These are phyloP conservation scores for Elsinoe necatrix DNA, from an alignment of 2,329 filamentous ascomycete species.

Conservation along the genomic window DNA sequence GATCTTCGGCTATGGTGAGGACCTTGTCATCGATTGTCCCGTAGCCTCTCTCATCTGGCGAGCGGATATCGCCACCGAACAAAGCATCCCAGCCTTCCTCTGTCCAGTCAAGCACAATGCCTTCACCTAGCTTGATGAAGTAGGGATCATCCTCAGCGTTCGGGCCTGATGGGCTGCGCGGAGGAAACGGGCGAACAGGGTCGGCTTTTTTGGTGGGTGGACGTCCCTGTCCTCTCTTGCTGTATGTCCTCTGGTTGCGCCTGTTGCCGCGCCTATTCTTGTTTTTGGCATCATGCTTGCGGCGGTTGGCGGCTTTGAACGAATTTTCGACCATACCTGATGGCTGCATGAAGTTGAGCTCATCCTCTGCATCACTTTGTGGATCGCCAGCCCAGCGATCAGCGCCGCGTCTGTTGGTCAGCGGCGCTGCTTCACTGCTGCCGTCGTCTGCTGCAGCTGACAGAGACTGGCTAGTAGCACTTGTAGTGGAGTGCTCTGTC, in stretches of 20 bases:
- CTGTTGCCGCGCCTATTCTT: constrained; percentile 13
- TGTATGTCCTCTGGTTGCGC: constrained; percentile 21
- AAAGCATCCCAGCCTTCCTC: constrained; percentile 60
- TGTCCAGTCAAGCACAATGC: constrained; percentile 79
- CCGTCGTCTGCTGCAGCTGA: constrained; percentile 23
- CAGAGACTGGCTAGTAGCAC: constrained; percentile 11
- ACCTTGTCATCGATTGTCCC: constrained; percentile 49
- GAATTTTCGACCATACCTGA: constrained; percentile 13
- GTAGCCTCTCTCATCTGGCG: constrained; percentile 48
- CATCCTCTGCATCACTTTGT: constrained; percentile 16
- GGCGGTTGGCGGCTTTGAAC: constrained; percentile 14
- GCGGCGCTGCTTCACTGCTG: constrained; percentile 20
- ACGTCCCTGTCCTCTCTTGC: constrained; percentile 20
- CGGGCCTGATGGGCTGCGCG: constrained; percentile 2
- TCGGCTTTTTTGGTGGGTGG: neutral
- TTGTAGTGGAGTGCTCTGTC: constrained; percentile 17
- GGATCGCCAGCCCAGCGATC: constrained; percentile 16
- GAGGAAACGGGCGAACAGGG: neutral
- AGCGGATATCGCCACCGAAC: constrained; percentile 45
- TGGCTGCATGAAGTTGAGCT: constrained; percentile 1
- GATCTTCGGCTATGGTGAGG: constrained; percentile 46
- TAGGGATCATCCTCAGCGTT: constrained; percentile 23
- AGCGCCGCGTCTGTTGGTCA: constrained; percentile 21
- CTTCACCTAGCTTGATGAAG: constrained; percentile 68
- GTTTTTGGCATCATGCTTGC: constrained; percentile 7